These are phyloP conservation scores for Abrus precatorius DNA, from an alignment of 306 rosid species.

Conservation along the genomic window DNA sequence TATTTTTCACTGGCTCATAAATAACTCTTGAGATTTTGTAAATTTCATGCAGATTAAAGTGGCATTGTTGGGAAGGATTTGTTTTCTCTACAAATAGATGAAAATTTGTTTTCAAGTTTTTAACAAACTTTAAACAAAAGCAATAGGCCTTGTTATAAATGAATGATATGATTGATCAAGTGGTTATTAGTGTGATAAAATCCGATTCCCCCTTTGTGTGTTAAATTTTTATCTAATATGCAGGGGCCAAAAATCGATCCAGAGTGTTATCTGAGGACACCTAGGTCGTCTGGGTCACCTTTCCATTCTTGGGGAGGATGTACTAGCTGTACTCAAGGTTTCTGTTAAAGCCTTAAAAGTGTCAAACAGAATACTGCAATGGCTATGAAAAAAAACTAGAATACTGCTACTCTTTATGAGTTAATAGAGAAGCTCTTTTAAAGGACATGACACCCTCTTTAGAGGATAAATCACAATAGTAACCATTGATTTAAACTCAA, in stretches of 20 bases:
- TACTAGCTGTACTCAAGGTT: background rate
- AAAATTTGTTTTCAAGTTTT: background rate
- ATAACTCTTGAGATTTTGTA: background rate
- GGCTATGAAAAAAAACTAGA: background rate
- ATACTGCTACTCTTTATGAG: background rate
- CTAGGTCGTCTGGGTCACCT: conserved; percentile 20
- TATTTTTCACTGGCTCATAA: conserved; percentile 15
- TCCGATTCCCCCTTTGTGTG: background rate
- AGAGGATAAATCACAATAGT: background rate
- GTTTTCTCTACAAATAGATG: conserved; percentile 3
- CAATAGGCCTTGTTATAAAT: conserved; percentile 19
- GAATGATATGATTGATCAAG: conserved; percentile 5
- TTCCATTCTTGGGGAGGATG: conserved; percentile 7
- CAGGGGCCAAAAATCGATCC: background rate
- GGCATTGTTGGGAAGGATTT: conserved; percentile 9
- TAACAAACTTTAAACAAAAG: background rate
- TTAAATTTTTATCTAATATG: background rate
- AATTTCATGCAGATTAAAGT: background rate
- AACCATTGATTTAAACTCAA: background rate
- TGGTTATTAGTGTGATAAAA: background rate
- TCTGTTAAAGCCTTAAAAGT: background rate
- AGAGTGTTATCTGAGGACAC: conserved; percentile 16
- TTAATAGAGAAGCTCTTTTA: conserved; percentile 14
- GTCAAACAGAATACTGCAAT: background rate
- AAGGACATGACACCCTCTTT: background rate